Conservation (phyloP, 2,329 filamentous ascomycete species). For the Zasmidium cellare region DNA sequence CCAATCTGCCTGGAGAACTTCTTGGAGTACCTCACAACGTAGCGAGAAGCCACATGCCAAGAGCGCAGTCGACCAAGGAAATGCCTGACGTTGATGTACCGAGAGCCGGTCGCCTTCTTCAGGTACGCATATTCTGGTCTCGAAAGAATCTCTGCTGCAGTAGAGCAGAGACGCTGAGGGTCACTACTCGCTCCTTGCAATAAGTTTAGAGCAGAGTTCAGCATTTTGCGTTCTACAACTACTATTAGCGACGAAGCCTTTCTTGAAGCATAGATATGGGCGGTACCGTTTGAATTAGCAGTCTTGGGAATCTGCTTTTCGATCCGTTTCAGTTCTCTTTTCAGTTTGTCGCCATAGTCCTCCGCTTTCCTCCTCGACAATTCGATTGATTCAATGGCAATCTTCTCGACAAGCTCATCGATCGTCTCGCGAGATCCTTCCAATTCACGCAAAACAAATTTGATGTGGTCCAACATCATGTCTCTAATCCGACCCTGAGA, state of each 20-base stretch:
- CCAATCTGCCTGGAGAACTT: not conserved
- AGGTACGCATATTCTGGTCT: not conserved
- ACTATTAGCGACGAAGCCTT: no score
- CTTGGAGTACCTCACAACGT: not conserved
- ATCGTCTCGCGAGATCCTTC: not conserved
- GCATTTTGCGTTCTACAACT: not conserved
- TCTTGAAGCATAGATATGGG: no score
- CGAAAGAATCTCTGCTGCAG: not conserved
- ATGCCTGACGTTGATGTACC: not conserved
- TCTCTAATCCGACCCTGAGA: not conserved
- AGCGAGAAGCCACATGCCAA: not conserved
- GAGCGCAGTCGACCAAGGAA: not conserved
- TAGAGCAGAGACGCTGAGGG: not conserved
- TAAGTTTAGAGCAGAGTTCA: no score
- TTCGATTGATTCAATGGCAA: not conserved
- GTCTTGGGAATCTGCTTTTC: no score
- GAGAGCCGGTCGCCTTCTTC: no score
- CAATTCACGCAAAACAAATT: not conserved
- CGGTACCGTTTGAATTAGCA: no score
- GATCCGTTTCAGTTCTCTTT: not conserved
- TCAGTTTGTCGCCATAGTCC: not conserved
- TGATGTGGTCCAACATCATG: not conserved
- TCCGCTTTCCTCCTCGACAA: not conserved
- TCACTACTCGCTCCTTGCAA: not conserved
- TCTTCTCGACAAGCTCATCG: not conserved